Percentiles rank a stretch among this genome's conserved stretches.
These are phyloP conservation scores for Boechera divaricarpa DNA, from an alignment of 345 rosid genomes.

Conservation along the genomic window DNA sequence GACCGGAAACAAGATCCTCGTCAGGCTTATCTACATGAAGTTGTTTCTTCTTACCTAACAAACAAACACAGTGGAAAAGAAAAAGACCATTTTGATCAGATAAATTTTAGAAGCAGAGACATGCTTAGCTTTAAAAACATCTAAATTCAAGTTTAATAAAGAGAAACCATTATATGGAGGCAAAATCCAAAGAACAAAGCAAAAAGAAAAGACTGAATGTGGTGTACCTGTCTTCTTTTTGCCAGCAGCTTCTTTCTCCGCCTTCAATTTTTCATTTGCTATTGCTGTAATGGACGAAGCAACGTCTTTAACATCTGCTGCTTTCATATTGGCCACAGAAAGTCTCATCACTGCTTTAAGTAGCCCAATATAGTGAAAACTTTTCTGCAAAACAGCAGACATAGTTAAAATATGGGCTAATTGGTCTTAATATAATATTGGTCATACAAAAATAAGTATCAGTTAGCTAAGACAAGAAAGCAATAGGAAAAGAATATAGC, in stretches of 20 bases:
- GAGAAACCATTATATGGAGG: not conserved
- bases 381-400: constrained; percentile 64
- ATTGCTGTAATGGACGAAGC: constrained; percentile 82
- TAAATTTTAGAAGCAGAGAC: not conserved
- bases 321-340: constrained; percentile 71
- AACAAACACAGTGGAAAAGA: constrained; percentile 28
- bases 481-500: constrained; percentile 8
- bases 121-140: not conserved
- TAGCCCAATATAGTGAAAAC: constrained; percentile 69
- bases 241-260: constrained; percentile 85
- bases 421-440: not conserved
- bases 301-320: constrained; percentile 89
- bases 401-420: not conserved
- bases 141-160: not conserved
- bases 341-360: constrained; percentile 88
- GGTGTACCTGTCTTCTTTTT: constrained; percentile 80
- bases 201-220: not conserved
- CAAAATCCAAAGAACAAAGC: not conserved
- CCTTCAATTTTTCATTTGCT: constrained; percentile 90
- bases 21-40: constrained; percentile 73
- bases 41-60: constrained; percentile 80
- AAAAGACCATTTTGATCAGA: not conserved
- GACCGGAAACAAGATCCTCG: constrained; percentile 56
- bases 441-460: not conserved
- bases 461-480: not conserved